Percentiles rank a stretch among this genome's conserved stretches.
These are phyloP conservation scores for Salix caprea DNA, from an alignment of 345 rosid genomes.

Conservation along the genomic window DNA sequence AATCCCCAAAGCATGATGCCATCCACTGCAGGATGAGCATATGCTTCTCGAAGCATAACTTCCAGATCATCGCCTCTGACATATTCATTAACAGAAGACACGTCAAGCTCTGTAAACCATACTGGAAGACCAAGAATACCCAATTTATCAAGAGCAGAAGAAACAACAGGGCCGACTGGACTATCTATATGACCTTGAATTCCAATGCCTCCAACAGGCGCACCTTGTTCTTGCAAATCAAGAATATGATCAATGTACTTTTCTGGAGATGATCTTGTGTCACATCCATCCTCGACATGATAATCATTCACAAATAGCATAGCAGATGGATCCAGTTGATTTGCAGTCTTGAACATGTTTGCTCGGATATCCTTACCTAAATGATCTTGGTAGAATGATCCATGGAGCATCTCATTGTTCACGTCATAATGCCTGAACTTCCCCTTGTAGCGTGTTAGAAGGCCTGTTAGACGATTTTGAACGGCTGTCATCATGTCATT, in stretches of 20 bases:
- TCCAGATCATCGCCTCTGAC: constrained; percentile 93
- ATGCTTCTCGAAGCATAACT: constrained; percentile 89
- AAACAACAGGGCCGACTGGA: constrained; percentile 71
- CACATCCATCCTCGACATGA: constrained; percentile 83
- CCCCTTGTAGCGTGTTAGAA: constrained; percentile 76
- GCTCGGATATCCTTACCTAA: constrained; percentile 61
- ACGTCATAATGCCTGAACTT: constrained; percentile 89
- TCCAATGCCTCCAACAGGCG: constrained; percentile 86
- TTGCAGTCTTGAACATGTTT: constrained; percentile 65
- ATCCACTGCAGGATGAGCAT: constrained; percentile 86
- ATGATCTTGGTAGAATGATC: constrained; percentile 69
- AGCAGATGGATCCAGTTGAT: constrained; percentile 68
- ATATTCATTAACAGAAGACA: constrained; percentile 66
- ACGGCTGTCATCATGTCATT: constrained; percentile 53
- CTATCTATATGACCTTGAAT: constrained; percentile 88
- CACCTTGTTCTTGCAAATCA: constrained; percentile 67
- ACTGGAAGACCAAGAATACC: constrained; percentile 77
- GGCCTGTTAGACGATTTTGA: constrained; percentile 62
- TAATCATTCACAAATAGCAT: constrained; percentile 80
- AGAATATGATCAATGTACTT: constrained; percentile 71
- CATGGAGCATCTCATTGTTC: constrained; percentile 96
- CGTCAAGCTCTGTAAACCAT: constrained; percentile 96
- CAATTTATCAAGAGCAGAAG: constrained; percentile 67
- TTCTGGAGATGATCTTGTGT: constrained; percentile 66
- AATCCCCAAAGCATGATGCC: constrained; percentile 98